Evolutionary conservation across 1,284 basidiomycete genomes (phyloP), one percentile per base, ranked within the genome.

Genomic region (Ustilago cynodontis): DNA sequence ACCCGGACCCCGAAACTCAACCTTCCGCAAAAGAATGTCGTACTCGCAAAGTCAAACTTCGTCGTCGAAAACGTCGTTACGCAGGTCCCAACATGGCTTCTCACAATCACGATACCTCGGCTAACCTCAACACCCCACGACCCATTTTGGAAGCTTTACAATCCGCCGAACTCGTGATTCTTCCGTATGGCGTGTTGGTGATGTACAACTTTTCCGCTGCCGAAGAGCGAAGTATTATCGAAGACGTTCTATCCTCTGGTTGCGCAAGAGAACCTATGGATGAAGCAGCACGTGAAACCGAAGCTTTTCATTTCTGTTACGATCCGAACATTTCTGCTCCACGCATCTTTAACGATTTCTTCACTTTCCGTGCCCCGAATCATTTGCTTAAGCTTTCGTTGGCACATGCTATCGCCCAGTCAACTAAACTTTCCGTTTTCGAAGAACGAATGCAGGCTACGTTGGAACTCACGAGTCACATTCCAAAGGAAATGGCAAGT

Each of bases 381-480:
- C 81, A 85, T 62, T 74, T 88, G 33, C 85, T 88, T 79, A 88
- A 89, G 84, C 89, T 98, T n/a, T 94, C 93, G 26, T 91, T 98
- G 59, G 91, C 95, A 0, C 95, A 98, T 77, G 95, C 95, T 1
- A 90, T 98, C 41, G 95, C 95, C 0, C 95, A 98, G 87, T 95
- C 93, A 8, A 97, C 95, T 0, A 92, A 97, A 54, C 90, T 98
- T 6, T 93, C 92, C 9, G 92, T 92, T 77, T 97, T 94, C 85
- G 95, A 98, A 86, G 90, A 93, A 10, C 90, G 90, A 59, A 92
- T 95, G 62, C 90, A 92, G 78, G 89, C 89, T 5, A 93, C 94
- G 20, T 89, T 97, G 22, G 91, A 92, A 13, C 90, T 93, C 11
- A 93, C 93, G 0, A 89, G 90, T 28, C 91, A 93, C 5, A 94